Evolutionary conservation across 1,284 basidiomycete species (phyloP).

Genomic region (Rhodotorula sp.): DNA sequence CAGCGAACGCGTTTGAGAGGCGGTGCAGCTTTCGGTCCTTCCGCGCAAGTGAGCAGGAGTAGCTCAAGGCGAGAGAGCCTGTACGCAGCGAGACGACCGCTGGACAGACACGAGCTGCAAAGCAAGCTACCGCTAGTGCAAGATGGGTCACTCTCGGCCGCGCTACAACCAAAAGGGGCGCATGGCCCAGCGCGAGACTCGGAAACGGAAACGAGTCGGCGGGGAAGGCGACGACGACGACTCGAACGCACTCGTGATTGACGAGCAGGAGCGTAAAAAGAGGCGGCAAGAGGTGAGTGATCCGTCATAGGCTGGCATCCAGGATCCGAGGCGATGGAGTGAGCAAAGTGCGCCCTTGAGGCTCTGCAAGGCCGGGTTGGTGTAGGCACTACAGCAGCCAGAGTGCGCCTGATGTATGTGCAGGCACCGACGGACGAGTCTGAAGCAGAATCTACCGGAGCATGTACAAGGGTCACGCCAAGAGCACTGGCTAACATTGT

Average conservation of each 20-base stretch:
- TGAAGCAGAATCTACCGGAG: no score
- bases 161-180: conserved; percentile 30
- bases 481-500: background rate
- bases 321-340: no score
- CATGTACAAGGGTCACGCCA: no score
- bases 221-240: conserved; percentile 20
- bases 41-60: background rate
- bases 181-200: conserved; percentile 3
- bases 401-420: no score
- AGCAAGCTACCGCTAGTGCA: background rate
- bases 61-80: background rate
- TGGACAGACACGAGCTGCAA: background rate
- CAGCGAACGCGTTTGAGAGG: no score
- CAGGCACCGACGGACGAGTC: no score
- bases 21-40: no score
- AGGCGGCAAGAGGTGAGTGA: conserved; percentile 22
- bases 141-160: conserved; percentile 21
- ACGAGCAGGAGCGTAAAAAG: conserved; percentile 21
- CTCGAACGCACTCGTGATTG: conserved; percentile 24
- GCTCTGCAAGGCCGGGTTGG: no score
- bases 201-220: conserved; percentile 16
- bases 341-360: no score
- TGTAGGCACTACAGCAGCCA: no score
- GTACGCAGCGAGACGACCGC: background rate
- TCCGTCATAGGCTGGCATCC: no score